Percentiles rank a stretch among this genome's conserved stretches.
These are phyloP conservation scores for Aspergillus fumigatus DNA, from an alignment of 2,329 filamentous ascomycete species.

Conservation along the genomic window DNA sequence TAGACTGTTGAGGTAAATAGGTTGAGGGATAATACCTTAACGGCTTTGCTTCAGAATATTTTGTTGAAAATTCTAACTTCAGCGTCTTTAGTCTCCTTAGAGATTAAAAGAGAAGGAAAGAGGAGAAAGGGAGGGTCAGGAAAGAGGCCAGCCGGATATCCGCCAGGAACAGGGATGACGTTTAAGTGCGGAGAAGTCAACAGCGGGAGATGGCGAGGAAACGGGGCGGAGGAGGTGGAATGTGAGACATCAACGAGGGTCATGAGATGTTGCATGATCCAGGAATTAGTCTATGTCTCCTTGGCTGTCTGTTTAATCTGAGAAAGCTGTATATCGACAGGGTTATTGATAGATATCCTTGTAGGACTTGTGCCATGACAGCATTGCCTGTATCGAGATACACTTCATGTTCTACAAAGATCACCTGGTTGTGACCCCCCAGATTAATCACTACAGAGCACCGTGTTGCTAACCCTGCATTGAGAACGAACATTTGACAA, in stretches of 20 bases:
- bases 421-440: neutral
- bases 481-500: neutral
- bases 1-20: conserved; percentile 1
- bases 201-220: neutral
- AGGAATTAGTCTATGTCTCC: too few species aligned
- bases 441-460: neutral
- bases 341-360: neutral
- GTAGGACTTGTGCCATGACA: neutral
- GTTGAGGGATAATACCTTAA: neutral
- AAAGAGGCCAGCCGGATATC: neutral
- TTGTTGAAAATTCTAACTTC: neutral
- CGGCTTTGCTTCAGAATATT: neutral
- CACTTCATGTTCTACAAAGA: neutral
- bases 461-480: neutral
- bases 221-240: neutral
- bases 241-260: neutral
- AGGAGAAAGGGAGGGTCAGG: conserved; percentile 7
- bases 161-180: conserved; percentile 17
- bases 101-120: neutral
- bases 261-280: neutral
- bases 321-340: neutral
- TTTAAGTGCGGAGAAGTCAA: conserved; percentile 2
- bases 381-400: neutral
- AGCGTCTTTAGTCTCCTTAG: neutral
- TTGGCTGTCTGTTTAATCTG: neutral